These are phyloP conservation scores for Pythium plurisporium DNA, from an alignment of 352 stramenopile genomes.

Conservation along the genomic window DNA sequence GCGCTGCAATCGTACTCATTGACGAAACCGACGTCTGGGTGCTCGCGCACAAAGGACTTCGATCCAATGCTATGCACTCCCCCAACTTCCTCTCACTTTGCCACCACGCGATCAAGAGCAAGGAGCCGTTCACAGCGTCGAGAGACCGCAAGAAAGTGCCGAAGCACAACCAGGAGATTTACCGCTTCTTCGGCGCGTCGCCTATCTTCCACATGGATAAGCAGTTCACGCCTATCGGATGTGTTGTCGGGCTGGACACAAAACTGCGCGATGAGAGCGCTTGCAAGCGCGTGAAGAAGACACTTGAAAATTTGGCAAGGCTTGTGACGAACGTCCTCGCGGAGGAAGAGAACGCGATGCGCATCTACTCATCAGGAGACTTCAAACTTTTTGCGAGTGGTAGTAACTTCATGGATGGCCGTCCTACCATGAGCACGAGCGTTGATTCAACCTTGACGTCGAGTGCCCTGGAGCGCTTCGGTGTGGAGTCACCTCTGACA, in stretches of 20 bases:
- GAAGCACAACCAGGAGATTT: constrained; percentile 27
- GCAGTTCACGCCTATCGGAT: constrained; percentile 35
- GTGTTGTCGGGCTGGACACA: constrained; percentile 58
- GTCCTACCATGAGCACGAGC: constrained; percentile 14
- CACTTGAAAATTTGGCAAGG: constrained; percentile 52
- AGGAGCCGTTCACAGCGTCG: constrained; percentile 45
- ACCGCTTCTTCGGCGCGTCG: constrained; percentile 60
- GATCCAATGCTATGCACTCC: constrained; percentile 43
- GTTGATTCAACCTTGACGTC: constrained; percentile 12
- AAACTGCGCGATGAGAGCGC: constrained; percentile 29
- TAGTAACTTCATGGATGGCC: constrained; percentile 13
- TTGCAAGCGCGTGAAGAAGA: constrained; percentile 46
- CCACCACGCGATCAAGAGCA: constrained; percentile 33
- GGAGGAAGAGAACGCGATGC: constrained; percentile 53
- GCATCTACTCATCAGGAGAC: constrained; percentile 55
- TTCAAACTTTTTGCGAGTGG: constrained; percentile 49
- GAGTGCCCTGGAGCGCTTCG: constrained; percentile 31
- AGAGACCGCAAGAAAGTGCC: constrained; percentile 28
- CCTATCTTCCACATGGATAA: constrained; percentile 34
- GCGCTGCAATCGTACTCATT: constrained; percentile 59
- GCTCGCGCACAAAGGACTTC: constrained; percentile 54
- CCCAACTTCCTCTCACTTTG: constrained; percentile 59
- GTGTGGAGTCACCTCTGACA: constrained; percentile 23
- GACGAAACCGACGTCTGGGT: constrained; percentile 61
- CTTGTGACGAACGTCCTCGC: constrained; percentile 58